Evolutionary conservation across 805 yeast species (phyloP).

Genomic region (Sugiyamaella chiloensis): DNA sequence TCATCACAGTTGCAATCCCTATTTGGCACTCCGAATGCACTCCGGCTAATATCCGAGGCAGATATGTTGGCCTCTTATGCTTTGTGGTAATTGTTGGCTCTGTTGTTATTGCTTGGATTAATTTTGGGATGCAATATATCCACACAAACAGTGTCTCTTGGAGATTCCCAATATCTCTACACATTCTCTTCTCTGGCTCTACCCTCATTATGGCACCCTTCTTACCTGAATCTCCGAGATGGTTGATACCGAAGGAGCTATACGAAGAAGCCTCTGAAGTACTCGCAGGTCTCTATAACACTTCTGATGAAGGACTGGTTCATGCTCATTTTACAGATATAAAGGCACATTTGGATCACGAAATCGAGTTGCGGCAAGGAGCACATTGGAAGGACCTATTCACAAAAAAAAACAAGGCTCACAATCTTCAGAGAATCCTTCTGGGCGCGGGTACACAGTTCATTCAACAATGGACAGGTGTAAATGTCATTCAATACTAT

Average conservation of each 20-base stretch:
- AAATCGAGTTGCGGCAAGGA: not conserved
- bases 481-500: too few species aligned
- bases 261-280: slow-evolving; percentile 47
- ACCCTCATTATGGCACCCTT: slow-evolving; percentile 45
- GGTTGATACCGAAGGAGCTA: slow-evolving; percentile 65
- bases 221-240: slow-evolving; percentile 88
- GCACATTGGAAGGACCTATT: not conserved
- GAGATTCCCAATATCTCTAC: slow-evolving; percentile 79
- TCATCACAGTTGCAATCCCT: slow-evolving; percentile 75
- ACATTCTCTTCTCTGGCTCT: slow-evolving; percentile 46
- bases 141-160: slow-evolving; percentile 59
- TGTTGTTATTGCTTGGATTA: slow-evolving; percentile 58
- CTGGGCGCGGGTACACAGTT: too few species aligned
- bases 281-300: slow-evolving; percentile 28
- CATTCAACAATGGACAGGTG: too few species aligned
- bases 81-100: slow-evolving; percentile 54
- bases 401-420: not conserved
- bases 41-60: slow-evolving; percentile 63
- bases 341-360: too few species aligned
- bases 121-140: slow-evolving; percentile 62
- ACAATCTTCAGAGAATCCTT: not conserved
- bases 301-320: not conserved
- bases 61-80: slow-evolving; percentile 62
- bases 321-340: too few species aligned
- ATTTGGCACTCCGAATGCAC: slow-evolving; percentile 79